Evolutionary conservation across 2,329 filamentous ascomycete genomes (phyloP).

Genomic region (Neobulgaria alba): DNA sequence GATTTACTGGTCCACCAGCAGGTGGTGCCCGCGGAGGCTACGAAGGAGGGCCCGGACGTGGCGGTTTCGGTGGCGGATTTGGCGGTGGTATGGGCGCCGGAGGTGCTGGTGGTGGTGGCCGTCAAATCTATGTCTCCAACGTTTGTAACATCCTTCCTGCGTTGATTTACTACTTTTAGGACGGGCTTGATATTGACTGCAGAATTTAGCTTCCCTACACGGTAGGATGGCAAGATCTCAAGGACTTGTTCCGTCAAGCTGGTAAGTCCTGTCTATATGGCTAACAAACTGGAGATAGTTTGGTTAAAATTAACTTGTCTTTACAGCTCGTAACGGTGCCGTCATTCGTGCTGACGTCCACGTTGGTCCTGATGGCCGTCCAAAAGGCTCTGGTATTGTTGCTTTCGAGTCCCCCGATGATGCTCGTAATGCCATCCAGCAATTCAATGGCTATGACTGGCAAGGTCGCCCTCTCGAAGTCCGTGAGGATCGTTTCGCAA

Average conservation of each 20-base stretch:
- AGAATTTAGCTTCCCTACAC: conserved; percentile 78
- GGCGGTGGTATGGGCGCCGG: conserved; percentile 37
- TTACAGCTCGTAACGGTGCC: conserved; percentile 54
- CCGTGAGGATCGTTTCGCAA: conserved; percentile 89
- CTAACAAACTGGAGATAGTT: conserved; percentile 20
- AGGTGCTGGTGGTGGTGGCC: conserved; percentile 57
- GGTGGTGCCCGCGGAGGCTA: conserved; percentile 56
- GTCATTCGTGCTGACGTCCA: conserved; percentile 96
- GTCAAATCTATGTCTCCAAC: conserved; percentile 96
- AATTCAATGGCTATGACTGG: conserved; percentile 99
- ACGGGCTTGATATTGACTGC: conserved; percentile 30
- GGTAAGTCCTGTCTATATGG: conserved; percentile 51
- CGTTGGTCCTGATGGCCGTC: conserved; percentile 79
- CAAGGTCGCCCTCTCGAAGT: conserved; percentile 90
- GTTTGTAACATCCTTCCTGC: conserved; percentile 56
- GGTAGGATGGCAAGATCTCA: conserved; percentile 97
- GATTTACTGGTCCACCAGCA: conserved; percentile 72
- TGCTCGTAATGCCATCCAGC: conserved; percentile 88
- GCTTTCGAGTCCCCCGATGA: conserved; percentile 94
- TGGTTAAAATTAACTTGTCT: conserved; percentile 17
- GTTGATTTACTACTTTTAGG: conserved; percentile 14
- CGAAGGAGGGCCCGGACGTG: conserved; percentile 36
- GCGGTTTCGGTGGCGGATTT: conserved; percentile 42
- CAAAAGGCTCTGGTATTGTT: conserved; percentile 95
- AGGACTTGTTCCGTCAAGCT: conserved; percentile 97